Conservation (phyloP, 2,329 filamentous ascomycete species). For the Alternaria incomplexa region DNA sequence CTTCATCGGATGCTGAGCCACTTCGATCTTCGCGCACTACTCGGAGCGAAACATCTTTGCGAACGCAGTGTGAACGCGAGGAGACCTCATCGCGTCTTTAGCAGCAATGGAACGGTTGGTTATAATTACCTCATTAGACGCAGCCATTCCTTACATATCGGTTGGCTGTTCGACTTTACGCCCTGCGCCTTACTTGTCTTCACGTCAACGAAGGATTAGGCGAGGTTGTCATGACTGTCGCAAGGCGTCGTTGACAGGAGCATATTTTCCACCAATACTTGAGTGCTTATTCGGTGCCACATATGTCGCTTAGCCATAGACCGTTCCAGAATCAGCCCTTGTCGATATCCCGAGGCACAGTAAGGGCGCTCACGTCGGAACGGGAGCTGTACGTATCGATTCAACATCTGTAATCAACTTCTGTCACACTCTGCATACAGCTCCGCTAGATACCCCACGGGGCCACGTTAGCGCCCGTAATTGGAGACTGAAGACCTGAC, state of each 20-base stretch:
- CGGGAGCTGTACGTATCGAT: too few species aligned
- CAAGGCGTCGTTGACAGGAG: neutral
- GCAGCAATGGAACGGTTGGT: neutral
- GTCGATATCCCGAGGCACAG: neutral
- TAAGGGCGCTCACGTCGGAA: neutral
- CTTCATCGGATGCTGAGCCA: neutral
- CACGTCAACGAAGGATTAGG: neutral
- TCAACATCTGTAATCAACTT: too few species aligned
- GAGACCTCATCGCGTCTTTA: neutral
- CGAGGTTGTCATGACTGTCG: neutral
- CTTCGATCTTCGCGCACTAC: neutral
- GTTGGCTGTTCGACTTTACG: neutral
- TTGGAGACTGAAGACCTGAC: neutral
- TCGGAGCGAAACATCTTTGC: neutral
- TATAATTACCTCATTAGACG: neutral
- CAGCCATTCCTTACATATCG: neutral
- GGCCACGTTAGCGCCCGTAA: neutral
- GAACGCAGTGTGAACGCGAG: neutral
- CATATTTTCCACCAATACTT: neutral
- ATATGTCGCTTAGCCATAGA: neutral
- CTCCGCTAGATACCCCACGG: neutral
- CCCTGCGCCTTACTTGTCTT: neutral
- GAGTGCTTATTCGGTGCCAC: fast-evolving
- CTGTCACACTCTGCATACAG: too few species aligned
- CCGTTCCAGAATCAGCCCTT: neutral